phyloP scores from a whole-genome alignment of 495 filamentous ascomycete genomes.

The Aspergillus conjunctus region DNA sequence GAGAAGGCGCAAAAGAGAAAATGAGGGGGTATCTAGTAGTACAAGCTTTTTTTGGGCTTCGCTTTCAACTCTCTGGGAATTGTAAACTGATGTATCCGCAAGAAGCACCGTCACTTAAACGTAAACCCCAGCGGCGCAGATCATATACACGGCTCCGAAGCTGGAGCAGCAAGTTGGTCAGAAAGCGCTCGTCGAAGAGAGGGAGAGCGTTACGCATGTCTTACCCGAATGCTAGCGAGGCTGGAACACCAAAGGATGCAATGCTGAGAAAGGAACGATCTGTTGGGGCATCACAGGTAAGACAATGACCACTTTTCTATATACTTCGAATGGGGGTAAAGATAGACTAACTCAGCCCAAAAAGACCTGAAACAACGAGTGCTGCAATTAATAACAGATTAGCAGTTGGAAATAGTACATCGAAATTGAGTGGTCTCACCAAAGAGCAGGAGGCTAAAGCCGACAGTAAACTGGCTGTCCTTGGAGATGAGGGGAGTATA shows the following conservation, averaged over 20 bases:
- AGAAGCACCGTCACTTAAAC: slow-evolving; percentile 61
- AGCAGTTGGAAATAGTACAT: not conserved
- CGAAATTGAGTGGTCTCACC: slow-evolving; percentile 43
- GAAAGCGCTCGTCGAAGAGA: slow-evolving; percentile 4
- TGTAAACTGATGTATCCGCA: slow-evolving; percentile 39
- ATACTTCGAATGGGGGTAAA: not conserved
- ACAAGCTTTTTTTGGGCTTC: slow-evolving; percentile 29
- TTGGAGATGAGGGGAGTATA: slow-evolving; percentile 82
- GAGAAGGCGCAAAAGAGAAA: slow-evolving; percentile 22
- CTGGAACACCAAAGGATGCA: slow-evolving; percentile 78
- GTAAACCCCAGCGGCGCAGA: slow-evolving; percentile 98
- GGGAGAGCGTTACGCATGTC: slow-evolving; percentile 27
- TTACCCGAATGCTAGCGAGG: slow-evolving; percentile 88
- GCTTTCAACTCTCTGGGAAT: slow-evolving; percentile 37
- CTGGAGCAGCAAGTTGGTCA: slow-evolving; percentile 47
- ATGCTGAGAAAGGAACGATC: slow-evolving; percentile 84
- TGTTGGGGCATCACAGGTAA: slow-evolving; percentile 37
- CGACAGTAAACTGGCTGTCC: slow-evolving; percentile 79
- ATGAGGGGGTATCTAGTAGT: slow-evolving; percentile 40
- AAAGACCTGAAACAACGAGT: slow-evolving; percentile 66
- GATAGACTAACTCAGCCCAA: slow-evolving; percentile 73
- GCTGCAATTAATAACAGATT: slow-evolving; percentile 40
- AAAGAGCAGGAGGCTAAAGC: slow-evolving; percentile 71
- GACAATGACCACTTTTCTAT: slow-evolving; percentile 1
- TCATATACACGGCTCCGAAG: slow-evolving; percentile 95